phyloP scores from a whole-genome alignment of 140 eudicot genomes.

The Oenanthe javanica region DNA sequence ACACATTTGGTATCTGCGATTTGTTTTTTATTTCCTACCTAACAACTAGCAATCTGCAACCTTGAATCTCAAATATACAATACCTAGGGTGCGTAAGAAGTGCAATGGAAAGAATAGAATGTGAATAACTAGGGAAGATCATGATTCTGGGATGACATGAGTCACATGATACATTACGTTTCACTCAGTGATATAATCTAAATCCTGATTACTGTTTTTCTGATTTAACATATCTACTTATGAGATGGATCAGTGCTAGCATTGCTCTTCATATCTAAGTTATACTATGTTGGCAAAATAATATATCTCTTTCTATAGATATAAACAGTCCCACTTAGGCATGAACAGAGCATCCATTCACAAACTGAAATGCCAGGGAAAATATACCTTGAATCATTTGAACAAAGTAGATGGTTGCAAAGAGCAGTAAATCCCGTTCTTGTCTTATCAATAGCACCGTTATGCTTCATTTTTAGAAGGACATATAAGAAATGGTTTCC shows the following conservation, averaged over 20 bases:
- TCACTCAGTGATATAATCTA: neutral
- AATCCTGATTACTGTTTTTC: neutral
- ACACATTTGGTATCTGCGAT: neutral
- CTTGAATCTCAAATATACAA: neutral
- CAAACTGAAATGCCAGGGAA: neutral
- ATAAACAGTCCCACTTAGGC: neutral
- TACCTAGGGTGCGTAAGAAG: neutral
- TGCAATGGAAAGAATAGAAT: neutral
- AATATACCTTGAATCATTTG: slow-evolving; percentile 74
- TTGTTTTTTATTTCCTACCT: neutral
- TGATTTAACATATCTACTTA: neutral
- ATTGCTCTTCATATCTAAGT: neutral
- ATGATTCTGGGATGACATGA: no score
- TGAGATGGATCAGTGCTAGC: neutral
- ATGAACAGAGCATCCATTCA: neutral
- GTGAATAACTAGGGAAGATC: neutral
- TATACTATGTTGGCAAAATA: neutral
- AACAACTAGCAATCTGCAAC: neutral
- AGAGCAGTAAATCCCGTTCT: slow-evolving; percentile 99
- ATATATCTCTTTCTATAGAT: no score
- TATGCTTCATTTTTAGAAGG: slow-evolving; percentile 95
- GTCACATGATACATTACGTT: neutral
- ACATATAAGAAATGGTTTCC: slow-evolving; percentile 91
- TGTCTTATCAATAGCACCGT: slow-evolving; percentile 97
- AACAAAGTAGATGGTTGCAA: slow-evolving; percentile 96